These are phyloP conservation scores for Aspergillus bertholletiae DNA, from an alignment of 495 filamentous ascomycete species.

Conservation along the genomic window DNA sequence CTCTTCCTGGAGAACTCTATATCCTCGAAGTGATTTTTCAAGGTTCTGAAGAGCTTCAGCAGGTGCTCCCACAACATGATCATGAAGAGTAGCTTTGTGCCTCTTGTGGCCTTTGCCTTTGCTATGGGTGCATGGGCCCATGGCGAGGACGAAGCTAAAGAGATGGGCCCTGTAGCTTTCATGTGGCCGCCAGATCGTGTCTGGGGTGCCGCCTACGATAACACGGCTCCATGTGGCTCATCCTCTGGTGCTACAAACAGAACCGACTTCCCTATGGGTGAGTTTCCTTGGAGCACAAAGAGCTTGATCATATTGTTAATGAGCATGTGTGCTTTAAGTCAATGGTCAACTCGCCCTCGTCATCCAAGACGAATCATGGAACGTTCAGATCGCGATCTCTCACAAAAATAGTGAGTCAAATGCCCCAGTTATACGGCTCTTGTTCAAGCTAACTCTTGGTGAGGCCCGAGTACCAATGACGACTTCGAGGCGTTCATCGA, in stretches of 20 bases:
- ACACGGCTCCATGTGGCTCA: constrained; percentile 46
- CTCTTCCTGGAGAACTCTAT: not conserved
- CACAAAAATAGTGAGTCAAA: constrained; percentile 37
- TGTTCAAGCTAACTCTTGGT: not conserved
- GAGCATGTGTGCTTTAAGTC: constrained; percentile 2
- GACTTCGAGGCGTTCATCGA: constrained; percentile 41
- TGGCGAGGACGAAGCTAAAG: constrained; percentile 17
- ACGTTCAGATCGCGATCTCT: constrained; percentile 44
- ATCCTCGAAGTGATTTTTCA: not conserved
- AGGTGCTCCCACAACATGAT: not conserved
- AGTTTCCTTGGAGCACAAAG: not conserved
- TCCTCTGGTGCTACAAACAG: constrained; percentile 32
- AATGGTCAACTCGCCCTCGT: constrained; percentile 34
- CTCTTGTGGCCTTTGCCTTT: constrained; percentile 7
- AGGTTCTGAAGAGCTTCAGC: not conserved
- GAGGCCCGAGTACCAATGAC: constrained; percentile 37
- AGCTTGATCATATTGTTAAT: not conserved
- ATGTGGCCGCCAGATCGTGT: constrained; percentile 48
- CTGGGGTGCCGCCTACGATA: constrained; percentile 44
- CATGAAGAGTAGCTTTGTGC: constrained; percentile 7
- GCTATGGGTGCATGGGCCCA: constrained; percentile 4
- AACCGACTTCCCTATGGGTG: constrained; percentile 43
- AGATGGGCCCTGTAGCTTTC: constrained; percentile 53
- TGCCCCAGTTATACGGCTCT: not conserved
- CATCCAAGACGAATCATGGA: constrained; percentile 43